Conservation (phyloP, 2,329 filamentous ascomycete genomes). For the Botrytis aclada region DNA sequence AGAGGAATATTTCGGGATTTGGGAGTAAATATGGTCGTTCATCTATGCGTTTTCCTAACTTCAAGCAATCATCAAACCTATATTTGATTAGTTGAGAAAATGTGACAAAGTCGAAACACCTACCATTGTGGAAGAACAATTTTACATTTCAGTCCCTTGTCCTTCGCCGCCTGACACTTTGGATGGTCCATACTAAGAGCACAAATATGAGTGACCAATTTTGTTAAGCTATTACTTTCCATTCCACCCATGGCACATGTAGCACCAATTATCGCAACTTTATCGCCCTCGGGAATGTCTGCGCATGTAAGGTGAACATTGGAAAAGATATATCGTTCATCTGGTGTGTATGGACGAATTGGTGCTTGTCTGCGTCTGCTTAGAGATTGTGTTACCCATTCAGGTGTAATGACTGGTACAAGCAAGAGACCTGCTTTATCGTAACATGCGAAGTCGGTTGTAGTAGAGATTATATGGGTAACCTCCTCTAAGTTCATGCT, state of each 20-base stretch:
- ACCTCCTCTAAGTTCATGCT: slow-evolving; percentile 44
- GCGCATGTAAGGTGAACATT: slow-evolving; percentile 79
- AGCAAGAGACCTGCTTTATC: slow-evolving; percentile 68
- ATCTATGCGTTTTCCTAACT: slow-evolving; percentile 84
- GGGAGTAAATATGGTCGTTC: slow-evolving; percentile 84
- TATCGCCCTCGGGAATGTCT: slow-evolving; percentile 80
- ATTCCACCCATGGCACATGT: slow-evolving; percentile 86
- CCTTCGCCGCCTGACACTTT: slow-evolving; percentile 61
- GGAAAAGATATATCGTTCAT: slow-evolving; percentile 86
- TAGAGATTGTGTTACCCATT: slow-evolving; percentile 75
- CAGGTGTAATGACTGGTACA: slow-evolving; percentile 78
- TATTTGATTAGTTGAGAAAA: slow-evolving; percentile 29
- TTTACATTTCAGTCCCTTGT: slow-evolving; percentile 68
- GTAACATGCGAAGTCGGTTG: slow-evolving; percentile 90
- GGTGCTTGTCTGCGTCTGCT: slow-evolving; percentile 68
- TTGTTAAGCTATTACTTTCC: slow-evolving; percentile 68
- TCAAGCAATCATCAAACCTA: slow-evolving; percentile 96
- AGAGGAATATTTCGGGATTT: slow-evolving; percentile 75
- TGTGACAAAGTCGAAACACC: background rate
- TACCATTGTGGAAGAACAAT: slow-evolving; percentile 93
- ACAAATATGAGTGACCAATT: slow-evolving; percentile 82
- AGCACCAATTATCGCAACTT: slow-evolving; percentile 87
- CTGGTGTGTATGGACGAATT: slow-evolving; percentile 82
- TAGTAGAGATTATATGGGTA: slow-evolving; percentile 69
- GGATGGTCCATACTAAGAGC: slow-evolving; percentile 72